phyloP scores from a whole-genome alignment of 2,329 filamentous ascomycete genomes.

The Mycosphaerelloides madeirae region DNA sequence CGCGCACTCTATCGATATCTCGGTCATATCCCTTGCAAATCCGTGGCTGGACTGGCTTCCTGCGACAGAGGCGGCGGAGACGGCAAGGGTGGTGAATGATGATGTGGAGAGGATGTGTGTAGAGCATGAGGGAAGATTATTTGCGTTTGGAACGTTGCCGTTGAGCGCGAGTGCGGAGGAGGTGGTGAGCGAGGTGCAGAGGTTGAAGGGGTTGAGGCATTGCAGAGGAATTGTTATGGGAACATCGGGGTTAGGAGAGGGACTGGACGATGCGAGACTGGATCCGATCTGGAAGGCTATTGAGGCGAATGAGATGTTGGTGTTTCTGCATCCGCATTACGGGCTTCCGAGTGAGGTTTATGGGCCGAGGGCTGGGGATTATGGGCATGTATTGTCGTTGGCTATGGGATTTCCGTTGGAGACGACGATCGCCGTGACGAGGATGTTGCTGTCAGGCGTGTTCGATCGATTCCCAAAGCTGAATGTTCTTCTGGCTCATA shows the following conservation, averaged over 20 bases:
- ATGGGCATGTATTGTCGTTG: conserved; percentile 82
- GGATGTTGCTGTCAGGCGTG: conserved; percentile 82
- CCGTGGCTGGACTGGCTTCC: conserved; percentile 87
- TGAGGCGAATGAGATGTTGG: conserved; percentile 57
- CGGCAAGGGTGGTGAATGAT: conserved; percentile 67
- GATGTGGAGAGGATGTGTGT: conserved; percentile 71
- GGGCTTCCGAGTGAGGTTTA: conserved; percentile 77
- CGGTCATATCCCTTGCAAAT: conserved; percentile 84
- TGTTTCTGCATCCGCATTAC: conserved; percentile 92
- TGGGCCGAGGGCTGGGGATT: conserved; percentile 66
- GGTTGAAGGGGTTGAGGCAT: conserved; percentile 58
- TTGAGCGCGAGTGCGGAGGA: conserved; percentile 60
- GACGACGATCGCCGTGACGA: conserved; percentile 81
- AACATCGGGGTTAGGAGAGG: conserved; percentile 72
- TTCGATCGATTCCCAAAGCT: conserved; percentile 70
- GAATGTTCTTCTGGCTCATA: conserved; percentile 76
- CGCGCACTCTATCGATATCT: conserved; percentile 72
- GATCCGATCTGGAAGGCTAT: conserved; percentile 69
- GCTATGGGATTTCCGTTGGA: conserved; percentile 87
- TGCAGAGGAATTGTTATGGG: conserved; percentile 85
- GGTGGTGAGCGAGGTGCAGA: conserved; percentile 61
- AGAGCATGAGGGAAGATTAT: conserved; percentile 62
- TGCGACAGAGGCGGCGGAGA: conserved; percentile 55
- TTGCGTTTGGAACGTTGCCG: conserved; percentile 78
- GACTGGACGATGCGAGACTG: conserved; percentile 71